Evolutionary conservation across 257 asterid species (phyloP).

Genomic region (Haberlea rhodopensis): DNA sequence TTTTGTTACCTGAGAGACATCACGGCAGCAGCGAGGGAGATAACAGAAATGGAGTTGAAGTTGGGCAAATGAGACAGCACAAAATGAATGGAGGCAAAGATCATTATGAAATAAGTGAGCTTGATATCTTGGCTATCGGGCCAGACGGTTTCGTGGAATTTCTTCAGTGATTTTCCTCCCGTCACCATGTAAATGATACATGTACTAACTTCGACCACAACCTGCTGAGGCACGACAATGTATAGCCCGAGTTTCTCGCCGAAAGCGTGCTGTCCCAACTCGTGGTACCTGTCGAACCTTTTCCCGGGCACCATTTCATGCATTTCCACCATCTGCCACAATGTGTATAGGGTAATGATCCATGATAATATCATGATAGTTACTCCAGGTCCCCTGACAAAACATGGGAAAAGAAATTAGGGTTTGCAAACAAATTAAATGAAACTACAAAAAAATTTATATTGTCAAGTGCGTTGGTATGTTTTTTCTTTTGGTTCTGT

Average conservation of each 20-base stretch:
- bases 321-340: slow-evolving; percentile 57
- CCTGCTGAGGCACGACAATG: slow-evolving; percentile 46
- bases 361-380: slow-evolving; percentile 37
- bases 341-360: slow-evolving; percentile 46
- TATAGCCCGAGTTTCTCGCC: slow-evolving; percentile 45
- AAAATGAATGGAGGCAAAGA: slow-evolving; percentile 40
- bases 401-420: not conserved
- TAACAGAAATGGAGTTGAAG: slow-evolving; percentile 42
- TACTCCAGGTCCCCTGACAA: slow-evolving; percentile 44
- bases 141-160: slow-evolving; percentile 32
- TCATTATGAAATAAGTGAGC: slow-evolving; percentile 43
- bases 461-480: too few relatives aligned
- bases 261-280: slow-evolving; percentile 41
- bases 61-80: slow-evolving; percentile 44
- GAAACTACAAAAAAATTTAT: too few relatives aligned
- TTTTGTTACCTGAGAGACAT: slow-evolving; percentile 37
- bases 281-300: slow-evolving; percentile 52
- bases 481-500: too few relatives aligned
- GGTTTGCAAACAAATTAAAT: too few relatives aligned
- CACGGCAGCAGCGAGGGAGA: slow-evolving; percentile 45
- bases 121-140: slow-evolving; percentile 30
- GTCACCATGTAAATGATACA: slow-evolving; percentile 52
- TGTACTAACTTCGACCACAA: slow-evolving; percentile 44
- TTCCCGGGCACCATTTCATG: slow-evolving; percentile 47
- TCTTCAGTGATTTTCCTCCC: slow-evolving; percentile 43